Evolutionary conservation across 2,329 filamentous ascomycete genomes (phyloP), one percentile per base, ranked within the genome.

Genomic region (Dryadomyces quercus-mongolicae): DNA sequence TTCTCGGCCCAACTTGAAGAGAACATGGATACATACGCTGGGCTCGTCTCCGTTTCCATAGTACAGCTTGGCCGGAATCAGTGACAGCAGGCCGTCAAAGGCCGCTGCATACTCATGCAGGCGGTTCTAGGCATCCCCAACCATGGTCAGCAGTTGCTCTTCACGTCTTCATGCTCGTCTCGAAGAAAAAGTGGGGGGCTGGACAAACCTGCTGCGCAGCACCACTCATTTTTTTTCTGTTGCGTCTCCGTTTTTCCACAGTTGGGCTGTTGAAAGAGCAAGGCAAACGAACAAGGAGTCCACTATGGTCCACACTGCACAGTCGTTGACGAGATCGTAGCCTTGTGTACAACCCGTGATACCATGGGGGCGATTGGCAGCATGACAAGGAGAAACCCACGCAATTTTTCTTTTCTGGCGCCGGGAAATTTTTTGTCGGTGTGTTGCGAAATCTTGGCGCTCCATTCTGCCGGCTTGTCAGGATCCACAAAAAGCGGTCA

Each of bases 51-150:
- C 88, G 67, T 91, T 84, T 55, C 85, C 88, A 63, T 94, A 95
- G 71, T 95, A 95, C 63, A 89, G 82, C 70, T 93, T 91, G 57
- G 89, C 88, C 44, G 91, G 89, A 56, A 94, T 95, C 59, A 95
- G 75, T 55, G 88, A 92, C 67, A 95, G 74, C 52, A 95, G 74
- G 48, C 88, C 88, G 70, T 94, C 86, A 64, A 95, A 95, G 60
- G 88, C 86, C 70, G 88, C 80, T 60, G 87, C 71, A 60, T 80
- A 74, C 59, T 72, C 73, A 66, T 75, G 76, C 62, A 81, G 69
- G 60, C 77, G 77, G 64, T 80, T 76, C 78, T 81, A 38, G 4
- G 13, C 25, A 53, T 9, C 15, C 3, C 36, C 40, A 22, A 2
- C 45, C 12, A 34, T 22, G 34, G 20, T 25, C 36, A 44, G 43